Evolutionary conservation across 495 filamentous ascomycete species (phyloP).

Genomic region (Aspergillus wentii): DNA sequence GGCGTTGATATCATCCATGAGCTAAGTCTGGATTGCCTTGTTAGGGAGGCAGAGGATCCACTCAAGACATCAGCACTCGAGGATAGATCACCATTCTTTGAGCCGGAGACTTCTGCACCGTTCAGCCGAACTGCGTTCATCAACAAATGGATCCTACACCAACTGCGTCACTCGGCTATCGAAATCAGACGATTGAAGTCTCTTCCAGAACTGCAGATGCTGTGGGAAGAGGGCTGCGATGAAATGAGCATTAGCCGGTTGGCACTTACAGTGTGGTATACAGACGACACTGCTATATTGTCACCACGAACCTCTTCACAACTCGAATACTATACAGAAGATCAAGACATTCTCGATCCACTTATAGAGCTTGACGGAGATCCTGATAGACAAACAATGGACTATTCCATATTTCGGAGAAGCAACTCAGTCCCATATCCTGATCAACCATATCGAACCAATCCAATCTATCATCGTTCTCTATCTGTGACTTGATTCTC

Average conservation of each 20-base stretch:
- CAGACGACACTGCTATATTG: conserved; percentile 11
- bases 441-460: no score
- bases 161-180: conserved; percentile 21
- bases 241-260: conserved; percentile 19
- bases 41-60: conserved; percentile 4
- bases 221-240: conserved; percentile 15
- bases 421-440: no score
- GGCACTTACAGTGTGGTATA: conserved; percentile 21
- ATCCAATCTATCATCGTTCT: no score
- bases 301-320: no score
- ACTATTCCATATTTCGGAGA: no score
- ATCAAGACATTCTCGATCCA: no score
- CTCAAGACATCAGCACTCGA: conserved; percentile 10
- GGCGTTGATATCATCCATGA: conserved; percentile 1
- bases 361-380: no score
- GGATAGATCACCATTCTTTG: conserved; percentile 11
- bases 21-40: conserved; percentile 1
- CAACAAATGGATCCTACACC: conserved; percentile 29
- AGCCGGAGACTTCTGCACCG: conserved; percentile 1
- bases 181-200: conserved; percentile 23
- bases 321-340: no score
- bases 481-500: no score
- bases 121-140: conserved; percentile 16
- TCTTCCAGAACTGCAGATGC: conserved; percentile 11
- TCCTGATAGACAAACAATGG: no score